These are phyloP conservation scores for Blastobotrys capitulatus DNA, from an alignment of 1,139 yeast genomes.

Conservation along the genomic window DNA sequence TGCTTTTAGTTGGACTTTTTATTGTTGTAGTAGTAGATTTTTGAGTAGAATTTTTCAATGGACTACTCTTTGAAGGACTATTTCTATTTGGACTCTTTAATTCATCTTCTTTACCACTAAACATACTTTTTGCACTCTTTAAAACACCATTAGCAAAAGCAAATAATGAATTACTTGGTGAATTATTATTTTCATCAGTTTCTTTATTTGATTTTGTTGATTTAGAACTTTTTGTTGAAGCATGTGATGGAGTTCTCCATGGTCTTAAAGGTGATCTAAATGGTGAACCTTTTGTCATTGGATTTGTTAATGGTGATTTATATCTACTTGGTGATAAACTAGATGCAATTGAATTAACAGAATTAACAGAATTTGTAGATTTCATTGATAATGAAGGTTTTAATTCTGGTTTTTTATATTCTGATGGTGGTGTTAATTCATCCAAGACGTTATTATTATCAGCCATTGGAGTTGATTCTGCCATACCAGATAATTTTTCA, in stretches of 20 bases:
- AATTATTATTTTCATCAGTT: background rate
- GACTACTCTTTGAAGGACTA: background rate
- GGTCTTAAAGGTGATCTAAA: constrained; percentile 2
- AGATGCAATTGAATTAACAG: background rate
- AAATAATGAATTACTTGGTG: background rate
- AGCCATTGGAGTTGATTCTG: background rate
- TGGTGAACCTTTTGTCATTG: background rate
- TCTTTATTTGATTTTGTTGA: background rate
- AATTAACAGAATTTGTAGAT: background rate
- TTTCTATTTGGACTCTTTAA: background rate
- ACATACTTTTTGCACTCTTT: constrained; percentile 2
- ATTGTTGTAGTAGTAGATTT: background rate
- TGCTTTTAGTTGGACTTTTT: background rate
- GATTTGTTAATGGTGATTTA: background rate
- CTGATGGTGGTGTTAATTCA: constrained; percentile 8
- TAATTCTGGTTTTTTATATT: background rate
- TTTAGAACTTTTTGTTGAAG: background rate
- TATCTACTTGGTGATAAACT: background rate
- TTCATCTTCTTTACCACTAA: background rate
- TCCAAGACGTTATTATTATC: background rate
- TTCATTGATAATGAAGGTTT: background rate
- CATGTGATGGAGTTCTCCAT: background rate
- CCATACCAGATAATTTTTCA: background rate
- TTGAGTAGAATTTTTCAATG: background rate
- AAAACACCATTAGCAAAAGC: constrained; percentile 6